Conservation (phyloP, 495 filamentous ascomycete genomes). For the Annulohypoxylon stygium region DNA sequence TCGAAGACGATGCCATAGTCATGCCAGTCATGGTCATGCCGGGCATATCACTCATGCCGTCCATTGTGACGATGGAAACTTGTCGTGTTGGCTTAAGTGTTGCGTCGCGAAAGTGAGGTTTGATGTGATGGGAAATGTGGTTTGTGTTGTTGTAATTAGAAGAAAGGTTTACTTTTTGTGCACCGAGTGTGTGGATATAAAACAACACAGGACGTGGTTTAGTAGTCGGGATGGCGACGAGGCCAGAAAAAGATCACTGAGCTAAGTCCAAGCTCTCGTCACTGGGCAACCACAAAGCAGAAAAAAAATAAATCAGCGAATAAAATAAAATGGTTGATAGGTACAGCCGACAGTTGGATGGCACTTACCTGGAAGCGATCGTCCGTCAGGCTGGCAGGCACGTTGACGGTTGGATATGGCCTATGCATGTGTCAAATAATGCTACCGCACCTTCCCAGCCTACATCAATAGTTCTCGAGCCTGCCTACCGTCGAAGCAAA, state of each 20-base stretch:
- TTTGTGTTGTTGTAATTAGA: slow-evolving; percentile 2
- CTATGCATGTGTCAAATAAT: not conserved
- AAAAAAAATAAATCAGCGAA: no score
- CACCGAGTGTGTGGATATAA: not conserved
- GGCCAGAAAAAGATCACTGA: not conserved
- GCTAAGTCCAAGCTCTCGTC: no score
- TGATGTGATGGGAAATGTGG: not conserved
- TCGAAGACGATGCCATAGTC: slow-evolving; percentile 7
- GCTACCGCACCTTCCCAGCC: not conserved
- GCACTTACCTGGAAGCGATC: not conserved
- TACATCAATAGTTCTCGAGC: not conserved
- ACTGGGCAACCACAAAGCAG: not conserved
- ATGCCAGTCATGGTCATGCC: slow-evolving; percentile 17
- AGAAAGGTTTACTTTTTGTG: not conserved
- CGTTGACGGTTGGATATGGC: not conserved
- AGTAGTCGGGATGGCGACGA: not conserved
- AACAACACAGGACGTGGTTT: not conserved
- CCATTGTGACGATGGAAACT: not conserved
- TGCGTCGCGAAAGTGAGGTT: not conserved
- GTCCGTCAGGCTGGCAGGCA: not conserved
- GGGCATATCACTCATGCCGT: slow-evolving; percentile 26
- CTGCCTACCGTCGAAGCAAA: not conserved
- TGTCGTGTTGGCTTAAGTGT: not conserved
- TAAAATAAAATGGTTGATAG: not conserved
- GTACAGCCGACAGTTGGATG: not conserved